Evolutionary conservation across 441 rosid species (phyloP).

Genomic region (Viola pubescens): DNA sequence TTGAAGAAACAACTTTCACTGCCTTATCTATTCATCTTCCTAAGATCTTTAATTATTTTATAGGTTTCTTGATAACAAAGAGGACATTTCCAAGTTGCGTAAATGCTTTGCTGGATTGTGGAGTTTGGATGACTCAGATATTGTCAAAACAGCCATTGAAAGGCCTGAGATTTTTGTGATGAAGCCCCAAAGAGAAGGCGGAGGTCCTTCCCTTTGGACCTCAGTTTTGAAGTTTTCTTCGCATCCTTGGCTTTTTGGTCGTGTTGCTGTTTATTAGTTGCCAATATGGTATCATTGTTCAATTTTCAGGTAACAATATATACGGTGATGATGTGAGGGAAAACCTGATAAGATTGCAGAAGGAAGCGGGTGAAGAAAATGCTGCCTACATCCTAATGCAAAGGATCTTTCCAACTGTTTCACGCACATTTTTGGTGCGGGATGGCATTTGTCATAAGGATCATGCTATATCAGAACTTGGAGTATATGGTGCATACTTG

Average conservation of each 20-base stretch:
- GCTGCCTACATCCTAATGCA: slow-evolving; percentile 98
- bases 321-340: slow-evolving; percentile 77
- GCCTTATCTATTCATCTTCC: neutral
- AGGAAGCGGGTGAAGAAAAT: slow-evolving; percentile 55
- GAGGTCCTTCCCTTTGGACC: slow-evolving; percentile 44
- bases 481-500: slow-evolving; percentile 71
- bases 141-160: slow-evolving; percentile 60
- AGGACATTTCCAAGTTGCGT: slow-evolving; percentile 63
- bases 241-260: neutral
- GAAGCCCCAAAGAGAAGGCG: slow-evolving; percentile 99
- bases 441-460: slow-evolving; percentile 68
- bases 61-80: slow-evolving; percentile 76
- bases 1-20: neutral
- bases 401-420: slow-evolving; percentile 73
- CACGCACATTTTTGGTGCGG: slow-evolving; percentile 61
- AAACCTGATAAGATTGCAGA: slow-evolving; percentile 60
- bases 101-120: slow-evolving; percentile 93
- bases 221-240: slow-evolving; percentile 6
- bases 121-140: slow-evolving; percentile 75
- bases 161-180: slow-evolving; percentile 67
- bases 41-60: neutral
- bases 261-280: slow-evolving; percentile 1
- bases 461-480: slow-evolving; percentile 80
- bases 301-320: slow-evolving; percentile 72
- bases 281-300: neutral